Evolutionary conservation across 345 rosid genomes (phyloP).

Genomic region (Ailanthus altissimus): DNA sequence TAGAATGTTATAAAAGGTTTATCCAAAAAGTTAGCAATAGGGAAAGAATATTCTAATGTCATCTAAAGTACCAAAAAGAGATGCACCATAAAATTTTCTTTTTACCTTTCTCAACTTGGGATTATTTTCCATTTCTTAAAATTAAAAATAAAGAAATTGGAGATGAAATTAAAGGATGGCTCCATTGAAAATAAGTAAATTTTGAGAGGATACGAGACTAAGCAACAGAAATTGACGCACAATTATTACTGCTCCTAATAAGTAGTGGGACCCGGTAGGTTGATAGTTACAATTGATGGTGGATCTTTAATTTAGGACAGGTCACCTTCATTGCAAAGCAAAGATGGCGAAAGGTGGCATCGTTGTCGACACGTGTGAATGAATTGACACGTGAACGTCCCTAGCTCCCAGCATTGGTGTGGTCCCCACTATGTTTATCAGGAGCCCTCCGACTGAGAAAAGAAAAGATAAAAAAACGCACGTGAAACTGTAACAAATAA

Average conservation of each 20-base stretch:
- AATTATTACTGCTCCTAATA: neutral
- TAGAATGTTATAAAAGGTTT: neutral
- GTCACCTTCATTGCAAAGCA: conserved; percentile 18
- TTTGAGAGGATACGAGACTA: too few relatives aligned
- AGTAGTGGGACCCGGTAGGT: neutral
- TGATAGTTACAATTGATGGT: neutral
- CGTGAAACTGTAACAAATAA: conserved; percentile 7
- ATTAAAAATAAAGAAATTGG: neutral
- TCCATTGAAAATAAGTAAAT: too few relatives aligned
- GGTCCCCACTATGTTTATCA: conserved; percentile 7
- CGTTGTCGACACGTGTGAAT: conserved; percentile 31
- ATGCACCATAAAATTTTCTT: neutral
- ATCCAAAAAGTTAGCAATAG: neutral
- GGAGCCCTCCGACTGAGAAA: too few relatives aligned
- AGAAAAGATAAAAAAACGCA: too few relatives aligned
- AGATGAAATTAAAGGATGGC: too few relatives aligned
- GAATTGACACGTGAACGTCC: conserved; percentile 28
- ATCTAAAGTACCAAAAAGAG: too few relatives aligned
- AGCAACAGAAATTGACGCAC: too few relatives aligned
- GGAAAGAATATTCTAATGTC: neutral
- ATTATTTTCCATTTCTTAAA: neutral
- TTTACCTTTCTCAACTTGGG: neutral
- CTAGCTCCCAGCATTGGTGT: neutral
- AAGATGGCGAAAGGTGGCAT: neutral
- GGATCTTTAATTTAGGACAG: conserved; percentile 17